Evolutionary conservation across 176 grass and related monocot genomes (phyloP).

Genomic region (Poa annua): DNA sequence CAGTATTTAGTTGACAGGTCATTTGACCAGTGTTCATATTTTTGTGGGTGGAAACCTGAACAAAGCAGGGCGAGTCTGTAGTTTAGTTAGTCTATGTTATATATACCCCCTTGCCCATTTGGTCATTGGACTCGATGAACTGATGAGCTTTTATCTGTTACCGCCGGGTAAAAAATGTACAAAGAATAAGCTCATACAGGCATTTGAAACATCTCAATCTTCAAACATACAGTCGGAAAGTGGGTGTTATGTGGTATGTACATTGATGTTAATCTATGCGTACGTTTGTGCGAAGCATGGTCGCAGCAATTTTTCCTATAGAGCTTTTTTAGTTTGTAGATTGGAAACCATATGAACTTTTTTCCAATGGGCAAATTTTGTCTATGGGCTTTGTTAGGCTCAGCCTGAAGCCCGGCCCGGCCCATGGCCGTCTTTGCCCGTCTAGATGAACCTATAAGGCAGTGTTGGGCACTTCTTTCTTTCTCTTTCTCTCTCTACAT

Average conservation of each 20-base stretch:
- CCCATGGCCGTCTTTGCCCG: too few relatives aligned
- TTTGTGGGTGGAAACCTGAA: background rate
- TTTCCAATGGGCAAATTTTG: too few relatives aligned
- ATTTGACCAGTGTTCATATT: conserved; percentile 1
- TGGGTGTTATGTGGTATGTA: too few relatives aligned
- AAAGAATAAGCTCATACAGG: background rate
- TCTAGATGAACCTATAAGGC: too few relatives aligned
- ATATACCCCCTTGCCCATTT: background rate
- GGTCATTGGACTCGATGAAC: background rate
- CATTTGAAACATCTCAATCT: background rate
- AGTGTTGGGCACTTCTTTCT: too few relatives aligned
- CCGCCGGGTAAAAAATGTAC: background rate
- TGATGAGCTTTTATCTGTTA: background rate
- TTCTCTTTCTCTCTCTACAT: too few relatives aligned
- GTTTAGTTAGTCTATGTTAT: background rate
- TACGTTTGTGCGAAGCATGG: background rate
- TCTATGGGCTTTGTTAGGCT: too few relatives aligned
- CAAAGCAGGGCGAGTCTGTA: background rate
- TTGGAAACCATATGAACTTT: too few relatives aligned
- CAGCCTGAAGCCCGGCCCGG: too few relatives aligned
- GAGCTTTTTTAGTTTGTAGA: too few relatives aligned
- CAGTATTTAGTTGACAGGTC: background rate
- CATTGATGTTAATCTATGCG: background rate
- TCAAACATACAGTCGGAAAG: background rate
- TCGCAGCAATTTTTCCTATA: background rate